phyloP scores from a whole-genome alignment of 2,329 filamentous ascomycete species.

The Penicillium sp. region DNA sequence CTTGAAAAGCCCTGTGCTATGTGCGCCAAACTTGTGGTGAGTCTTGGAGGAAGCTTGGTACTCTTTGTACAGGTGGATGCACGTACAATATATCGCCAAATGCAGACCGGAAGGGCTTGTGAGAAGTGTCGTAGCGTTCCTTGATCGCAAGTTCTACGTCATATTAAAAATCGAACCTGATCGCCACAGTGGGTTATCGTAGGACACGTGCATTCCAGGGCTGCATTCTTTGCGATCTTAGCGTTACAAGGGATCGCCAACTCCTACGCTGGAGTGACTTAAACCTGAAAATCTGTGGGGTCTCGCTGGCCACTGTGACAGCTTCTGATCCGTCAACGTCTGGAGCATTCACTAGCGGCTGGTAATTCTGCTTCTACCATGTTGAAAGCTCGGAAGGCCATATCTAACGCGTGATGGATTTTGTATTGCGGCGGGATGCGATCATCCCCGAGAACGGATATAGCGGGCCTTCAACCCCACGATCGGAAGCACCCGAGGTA shows the following conservation, averaged over 20 bases:
- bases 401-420: no score
- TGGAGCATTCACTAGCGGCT: neutral
- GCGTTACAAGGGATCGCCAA: conserved; percentile 7
- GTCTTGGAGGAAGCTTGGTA: no score
- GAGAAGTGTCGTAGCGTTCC: no score
- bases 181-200: conserved; percentile 5
- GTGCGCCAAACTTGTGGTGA: no score
- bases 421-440: neutral
- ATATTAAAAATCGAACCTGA: neutral
- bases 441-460: conserved; percentile 15
- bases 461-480: neutral
- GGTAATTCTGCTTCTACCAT: neutral
- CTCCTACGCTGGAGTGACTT: conserved; percentile 6
- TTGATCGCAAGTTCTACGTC: no score
- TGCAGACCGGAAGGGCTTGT: no score
- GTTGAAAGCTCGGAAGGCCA: neutral
- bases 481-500: conserved; percentile 9
- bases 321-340: neutral
- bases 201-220: conserved; percentile 18
- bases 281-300: neutral
- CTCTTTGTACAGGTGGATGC: no score
- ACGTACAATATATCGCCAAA: no score
- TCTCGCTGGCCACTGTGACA: neutral
- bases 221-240: conserved; percentile 17
- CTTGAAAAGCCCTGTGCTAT: no score